Base-by-base conservation (phyloP, 352 stramenopile species). In the Phytophthora pini region DNA sequence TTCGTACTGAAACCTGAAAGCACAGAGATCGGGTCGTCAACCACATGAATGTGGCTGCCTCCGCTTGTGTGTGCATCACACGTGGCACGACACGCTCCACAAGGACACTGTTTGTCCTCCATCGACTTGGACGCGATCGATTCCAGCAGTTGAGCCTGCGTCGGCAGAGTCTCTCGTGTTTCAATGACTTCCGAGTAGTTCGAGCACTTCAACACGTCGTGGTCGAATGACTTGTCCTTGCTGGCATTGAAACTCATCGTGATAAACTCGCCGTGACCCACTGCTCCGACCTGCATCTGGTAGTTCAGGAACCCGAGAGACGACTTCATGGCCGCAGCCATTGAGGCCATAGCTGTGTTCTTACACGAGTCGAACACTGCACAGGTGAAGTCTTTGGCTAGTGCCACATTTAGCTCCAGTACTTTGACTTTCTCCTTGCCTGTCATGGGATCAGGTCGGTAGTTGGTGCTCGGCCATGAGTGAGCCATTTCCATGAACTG, bases 221-320 rank as follows among this genome's bases (percentile, higher is more conserved):
- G 76, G 44, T 76, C 56, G 52, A 91, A 90, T 12, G 78, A 74
- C 32, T 65, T 63, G 41, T 72, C 66, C 26, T 74, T 76, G 4
- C 53, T 74, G 13, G 55, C 67, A 59, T 82, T 79, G 46, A 97
- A 97, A 5, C 78, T 65, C 47, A 96, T 63, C 20, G 84, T 83
- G 64, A 97, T 86, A 63, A 84, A 97, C 64, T 97, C 81, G n/a
- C 89, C 89, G 62, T 97, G 89, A 32, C 88, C 86, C 29, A 97
- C 77, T 5, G 88, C 89, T 5, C 88, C 89, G 3, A 88, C 93
- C 70, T 97, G 89, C 70, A 90, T 84, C 66, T 97, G 89, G 63
- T 94, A 97, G 61, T 94, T 95, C 24, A 97, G 74, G 50, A 97
- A 93, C 5, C 89, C 89, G 11, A 96, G 65, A 12, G 84, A 93